Evolutionary conservation across 2,329 filamentous ascomycete species (phyloP).

Genomic region (Colletotrichum gloeosporioides): DNA sequence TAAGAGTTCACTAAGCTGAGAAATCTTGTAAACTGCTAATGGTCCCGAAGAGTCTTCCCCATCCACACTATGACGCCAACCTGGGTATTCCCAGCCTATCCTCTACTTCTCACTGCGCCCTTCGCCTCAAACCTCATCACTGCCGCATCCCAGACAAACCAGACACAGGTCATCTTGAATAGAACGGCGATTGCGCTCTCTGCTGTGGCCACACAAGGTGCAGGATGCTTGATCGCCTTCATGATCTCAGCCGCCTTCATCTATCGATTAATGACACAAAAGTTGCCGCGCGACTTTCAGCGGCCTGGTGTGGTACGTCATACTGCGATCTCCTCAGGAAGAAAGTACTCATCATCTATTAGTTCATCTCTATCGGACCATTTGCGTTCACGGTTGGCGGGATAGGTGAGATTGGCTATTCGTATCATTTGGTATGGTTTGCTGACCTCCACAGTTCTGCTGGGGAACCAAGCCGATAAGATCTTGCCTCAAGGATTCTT

Average conservation of each 20-base stretch:
- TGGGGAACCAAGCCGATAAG: slow-evolving; percentile 46
- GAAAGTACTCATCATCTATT: background rate
- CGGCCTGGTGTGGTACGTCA: slow-evolving; percentile 71
- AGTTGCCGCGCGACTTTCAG: slow-evolving; percentile 76
- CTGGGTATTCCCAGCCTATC: slow-evolving; percentile 89
- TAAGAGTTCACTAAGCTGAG: slow-evolving; percentile 32
- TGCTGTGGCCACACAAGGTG: slow-evolving; percentile 57
- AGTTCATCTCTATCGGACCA: slow-evolving; percentile 83
- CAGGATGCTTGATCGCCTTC: slow-evolving; percentile 63
- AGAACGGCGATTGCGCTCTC: slow-evolving; percentile 52
- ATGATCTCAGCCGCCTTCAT: slow-evolving; percentile 88
- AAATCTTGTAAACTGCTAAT: background rate
- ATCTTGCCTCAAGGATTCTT: slow-evolving; percentile 51
- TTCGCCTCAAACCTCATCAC: slow-evolving; percentile 67
- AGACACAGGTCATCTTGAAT: slow-evolving; percentile 36
- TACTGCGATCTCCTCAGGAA: background rate
- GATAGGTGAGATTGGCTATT: slow-evolving; percentile 34
- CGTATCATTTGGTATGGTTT: background rate
- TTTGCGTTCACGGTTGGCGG: slow-evolving; percentile 63
- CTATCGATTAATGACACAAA: slow-evolving; percentile 88
- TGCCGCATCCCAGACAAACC: slow-evolving; percentile 35
- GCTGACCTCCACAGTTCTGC: slow-evolving; percentile 36
- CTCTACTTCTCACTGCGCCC: slow-evolving; percentile 77
- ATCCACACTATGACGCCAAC: slow-evolving; percentile 87
- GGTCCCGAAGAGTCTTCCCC: slow-evolving; percentile 51